These are phyloP conservation scores for Priceomyces fermenticarens DNA, from an alignment of 805 yeast genomes.

Conservation along the genomic window DNA sequence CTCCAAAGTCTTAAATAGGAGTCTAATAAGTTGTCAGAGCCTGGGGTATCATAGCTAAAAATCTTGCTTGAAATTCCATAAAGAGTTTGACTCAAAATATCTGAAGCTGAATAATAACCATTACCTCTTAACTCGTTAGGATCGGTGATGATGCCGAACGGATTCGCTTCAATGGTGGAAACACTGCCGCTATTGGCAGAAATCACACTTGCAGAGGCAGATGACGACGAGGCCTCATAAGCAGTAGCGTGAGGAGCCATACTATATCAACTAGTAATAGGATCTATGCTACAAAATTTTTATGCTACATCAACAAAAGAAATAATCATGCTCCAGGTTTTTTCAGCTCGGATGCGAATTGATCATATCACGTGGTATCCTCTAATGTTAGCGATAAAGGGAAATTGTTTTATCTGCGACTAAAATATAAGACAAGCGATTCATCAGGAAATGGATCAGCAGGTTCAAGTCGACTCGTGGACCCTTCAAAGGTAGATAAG, in stretches of 20 bases:
- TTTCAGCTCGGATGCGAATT: too few relatives aligned
- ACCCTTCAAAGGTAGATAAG: too few relatives aligned
- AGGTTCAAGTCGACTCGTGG: too few relatives aligned
- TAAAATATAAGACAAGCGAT: too few relatives aligned
- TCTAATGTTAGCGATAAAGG: too few relatives aligned
- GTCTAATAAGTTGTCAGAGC: conserved; percentile 60
- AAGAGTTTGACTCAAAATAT: conserved; percentile 53
- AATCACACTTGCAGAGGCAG: conserved; percentile 4
- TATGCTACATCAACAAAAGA: neutral
- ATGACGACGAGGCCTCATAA: conserved; percentile 1
- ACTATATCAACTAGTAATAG: neutral
- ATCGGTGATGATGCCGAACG: conserved; percentile 63
- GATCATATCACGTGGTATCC: too few relatives aligned
- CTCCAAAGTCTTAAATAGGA: conserved; percentile 61
- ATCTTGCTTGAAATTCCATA: conserved; percentile 51
- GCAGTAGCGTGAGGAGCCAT: conserved; percentile 15
- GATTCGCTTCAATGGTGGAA: conserved; percentile 23
- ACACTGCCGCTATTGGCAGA: conserved; percentile 1
- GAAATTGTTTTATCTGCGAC: too few relatives aligned
- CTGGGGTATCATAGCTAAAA: conserved; percentile 68
- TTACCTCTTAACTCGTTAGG: conserved; percentile 49
- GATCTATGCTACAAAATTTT: neutral
- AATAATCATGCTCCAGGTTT: too few relatives aligned
- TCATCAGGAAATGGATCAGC: too few relatives aligned
- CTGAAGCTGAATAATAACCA: conserved; percentile 52